A percentile compares a stretch with the other conserved stretches of the same genome.
Evolutionary conservation across 2,329 filamentous ascomycete species (phyloP).

Genomic region (Ascomycota sp.): DNA sequence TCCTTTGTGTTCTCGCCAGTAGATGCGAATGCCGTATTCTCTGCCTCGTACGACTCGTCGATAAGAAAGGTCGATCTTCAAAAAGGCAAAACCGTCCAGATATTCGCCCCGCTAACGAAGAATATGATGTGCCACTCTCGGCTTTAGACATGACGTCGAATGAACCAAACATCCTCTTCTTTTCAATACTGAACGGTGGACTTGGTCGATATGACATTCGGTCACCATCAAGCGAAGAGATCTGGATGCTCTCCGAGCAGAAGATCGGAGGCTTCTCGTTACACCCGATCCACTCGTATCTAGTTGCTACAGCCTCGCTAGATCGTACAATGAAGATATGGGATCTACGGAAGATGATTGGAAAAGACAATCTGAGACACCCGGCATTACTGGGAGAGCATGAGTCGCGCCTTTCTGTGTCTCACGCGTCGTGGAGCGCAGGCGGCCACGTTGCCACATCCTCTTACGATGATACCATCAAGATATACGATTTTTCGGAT

Average conservation of each 20-base stretch:
- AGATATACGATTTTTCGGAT: constrained; percentile 63
- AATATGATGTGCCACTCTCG: constrained; percentile 61
- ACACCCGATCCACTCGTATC: constrained; percentile 59
- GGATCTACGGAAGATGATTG: constrained; percentile 67
- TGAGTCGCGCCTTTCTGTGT: constrained; percentile 64
- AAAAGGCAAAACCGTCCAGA: constrained; percentile 58
- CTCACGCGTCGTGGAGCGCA: constrained; percentile 76
- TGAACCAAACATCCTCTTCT: constrained; percentile 58
- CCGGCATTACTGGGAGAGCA: constrained; percentile 67
- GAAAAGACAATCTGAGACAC: constrained; percentile 34
- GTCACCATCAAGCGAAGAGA: constrained; percentile 31
- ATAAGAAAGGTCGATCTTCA: constrained; percentile 72
- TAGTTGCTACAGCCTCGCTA: constrained; percentile 73
- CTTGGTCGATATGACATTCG: constrained; percentile 71
- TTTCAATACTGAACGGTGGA: constrained; percentile 65
- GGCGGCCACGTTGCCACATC: constrained; percentile 76
- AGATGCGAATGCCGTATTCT: constrained; percentile 58
- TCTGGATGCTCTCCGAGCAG: constrained; percentile 66
- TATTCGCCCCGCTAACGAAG: constrained; percentile 56
- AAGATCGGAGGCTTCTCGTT: constrained; percentile 91
- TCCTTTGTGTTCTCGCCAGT: constrained; percentile 59
- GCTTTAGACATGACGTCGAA: constrained; percentile 58
- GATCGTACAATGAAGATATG: constrained; percentile 82
- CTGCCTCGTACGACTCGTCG: constrained; percentile 81
- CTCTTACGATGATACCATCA: constrained; percentile 87